Evolutionary conservation across 1,139 yeast genomes (phyloP).

Genomic region (Saccharomyces hybrid): DNA sequence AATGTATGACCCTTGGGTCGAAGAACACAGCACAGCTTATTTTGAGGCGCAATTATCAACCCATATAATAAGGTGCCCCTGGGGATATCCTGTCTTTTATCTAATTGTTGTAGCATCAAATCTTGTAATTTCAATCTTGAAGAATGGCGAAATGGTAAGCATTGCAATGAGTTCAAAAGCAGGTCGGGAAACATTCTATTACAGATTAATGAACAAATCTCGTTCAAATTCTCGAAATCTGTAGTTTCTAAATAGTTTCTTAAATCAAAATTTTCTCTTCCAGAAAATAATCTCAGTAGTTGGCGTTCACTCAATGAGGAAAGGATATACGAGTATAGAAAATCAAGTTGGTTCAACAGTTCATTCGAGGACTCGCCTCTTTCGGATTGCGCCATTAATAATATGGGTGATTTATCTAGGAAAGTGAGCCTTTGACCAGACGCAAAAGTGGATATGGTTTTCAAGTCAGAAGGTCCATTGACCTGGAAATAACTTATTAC

Average conservation of each 20-base stretch:
- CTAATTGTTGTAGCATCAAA: constrained; percentile 17
- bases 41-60: constrained; percentile 47
- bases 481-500: constrained; percentile 35
- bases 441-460: constrained; percentile 37
- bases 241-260: constrained; percentile 55
- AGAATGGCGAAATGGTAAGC: constrained; percentile 42
- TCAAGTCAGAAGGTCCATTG: constrained; percentile 29
- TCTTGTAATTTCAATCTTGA: constrained; percentile 38
- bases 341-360: constrained; percentile 56
- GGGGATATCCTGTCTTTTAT: constrained; percentile 20
- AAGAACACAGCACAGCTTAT: constrained; percentile 49
- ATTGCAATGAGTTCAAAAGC: constrained; percentile 53
- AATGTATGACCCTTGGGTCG: constrained; percentile 58
- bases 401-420: constrained; percentile 57
- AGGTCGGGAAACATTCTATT: constrained; percentile 46
- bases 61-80: constrained; percentile 49
- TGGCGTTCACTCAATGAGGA: constrained; percentile 74
- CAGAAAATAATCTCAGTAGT: constrained; percentile 58
- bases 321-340: constrained; percentile 70
- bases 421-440: constrained; percentile 47
- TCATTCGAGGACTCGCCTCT: constrained; percentile 47
- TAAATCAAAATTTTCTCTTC: constrained; percentile 74
- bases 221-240: constrained; percentile 26
- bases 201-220: constrained; percentile 26
- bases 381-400: constrained; percentile 65